These are phyloP conservation scores for Pseudocercospora cruenta DNA, from an alignment of 2,329 filamentous ascomycete species.

Conservation along the genomic window DNA sequence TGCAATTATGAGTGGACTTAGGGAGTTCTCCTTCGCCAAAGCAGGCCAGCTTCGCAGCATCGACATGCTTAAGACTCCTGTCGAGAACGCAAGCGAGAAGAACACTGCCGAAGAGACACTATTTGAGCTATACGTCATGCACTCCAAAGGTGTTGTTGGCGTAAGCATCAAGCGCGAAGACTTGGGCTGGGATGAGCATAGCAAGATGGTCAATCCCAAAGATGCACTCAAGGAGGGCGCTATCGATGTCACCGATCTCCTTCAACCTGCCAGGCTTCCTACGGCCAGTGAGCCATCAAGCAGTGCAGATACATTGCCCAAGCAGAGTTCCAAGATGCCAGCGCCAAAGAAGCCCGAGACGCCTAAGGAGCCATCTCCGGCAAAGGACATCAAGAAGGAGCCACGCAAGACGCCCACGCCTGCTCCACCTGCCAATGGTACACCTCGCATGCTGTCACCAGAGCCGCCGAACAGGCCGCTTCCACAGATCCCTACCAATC, in stretches of 20 bases:
- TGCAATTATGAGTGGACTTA: slow-evolving; percentile 94
- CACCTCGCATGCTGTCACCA: slow-evolving; percentile 23
- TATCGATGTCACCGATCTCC: slow-evolving; percentile 73
- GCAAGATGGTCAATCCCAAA: slow-evolving; percentile 79
- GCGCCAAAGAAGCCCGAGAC: slow-evolving; percentile 32
- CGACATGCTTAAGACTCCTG: slow-evolving; percentile 76
- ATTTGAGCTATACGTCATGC: slow-evolving; percentile 96
- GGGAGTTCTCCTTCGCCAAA: slow-evolving; percentile 88
- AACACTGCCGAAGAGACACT: slow-evolving; percentile 69
- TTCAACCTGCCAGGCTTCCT: slow-evolving; percentile 26
- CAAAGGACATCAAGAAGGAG: slow-evolving; percentile 30
- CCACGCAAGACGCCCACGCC: slow-evolving; percentile 24
- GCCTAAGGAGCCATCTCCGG: slow-evolving; percentile 20
- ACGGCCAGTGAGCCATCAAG: slow-evolving; percentile 24
- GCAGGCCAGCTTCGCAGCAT: slow-evolving; percentile 87
- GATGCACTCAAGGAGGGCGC: slow-evolving; percentile 75
- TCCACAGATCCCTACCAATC: slow-evolving; percentile 36
- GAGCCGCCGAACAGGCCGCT: slow-evolving; percentile 29
- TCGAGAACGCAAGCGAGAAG: slow-evolving; percentile 55
- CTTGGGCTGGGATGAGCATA: slow-evolving; percentile 87
- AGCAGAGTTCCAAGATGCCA: slow-evolving; percentile 24
- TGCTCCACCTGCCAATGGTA: slow-evolving; percentile 13
- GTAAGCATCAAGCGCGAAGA: slow-evolving; percentile 84
- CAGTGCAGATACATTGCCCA: slow-evolving; percentile 22
- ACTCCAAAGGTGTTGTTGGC: slow-evolving; percentile 94